phyloP scores from a whole-genome alignment of 202 grass and related monocot species.

The Dendrocalamus latiflorus region DNA sequence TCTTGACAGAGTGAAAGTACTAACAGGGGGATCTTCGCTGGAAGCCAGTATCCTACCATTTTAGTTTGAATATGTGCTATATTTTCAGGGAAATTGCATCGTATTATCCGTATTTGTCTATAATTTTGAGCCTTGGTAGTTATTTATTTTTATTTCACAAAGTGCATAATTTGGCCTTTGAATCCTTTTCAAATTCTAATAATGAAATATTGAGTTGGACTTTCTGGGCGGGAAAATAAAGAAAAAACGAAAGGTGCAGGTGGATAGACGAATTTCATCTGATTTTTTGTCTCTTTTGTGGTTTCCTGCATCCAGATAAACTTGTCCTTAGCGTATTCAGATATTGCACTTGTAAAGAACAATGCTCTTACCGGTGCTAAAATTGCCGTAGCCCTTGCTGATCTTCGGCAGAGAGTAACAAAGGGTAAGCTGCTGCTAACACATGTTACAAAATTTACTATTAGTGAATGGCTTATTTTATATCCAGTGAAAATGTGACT shows the following conservation, averaged over 20 bases:
- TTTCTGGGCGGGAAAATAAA: no score
- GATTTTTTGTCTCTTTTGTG: background rate
- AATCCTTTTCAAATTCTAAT: background rate
- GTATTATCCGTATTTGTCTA: background rate
- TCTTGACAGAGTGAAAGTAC: background rate
- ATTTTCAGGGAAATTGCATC: background rate
- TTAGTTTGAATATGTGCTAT: background rate
- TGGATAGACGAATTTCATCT: background rate
- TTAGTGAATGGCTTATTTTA: background rate
- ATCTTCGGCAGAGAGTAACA: slow-evolving; percentile 35
- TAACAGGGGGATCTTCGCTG: slow-evolving; percentile 71
- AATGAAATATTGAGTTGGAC: background rate
- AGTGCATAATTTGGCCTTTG: background rate
- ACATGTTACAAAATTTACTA: background rate
- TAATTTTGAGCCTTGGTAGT: background rate
- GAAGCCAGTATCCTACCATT: slow-evolving; percentile 79
- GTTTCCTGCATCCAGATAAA: background rate
- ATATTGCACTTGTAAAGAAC: slow-evolving; percentile 95
- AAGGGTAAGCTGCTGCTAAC: slow-evolving; percentile 40
- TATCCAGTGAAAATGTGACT: background rate
- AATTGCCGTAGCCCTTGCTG: slow-evolving; percentile 69
- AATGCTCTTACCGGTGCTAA: slow-evolving; percentile 79
- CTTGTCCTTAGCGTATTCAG: slow-evolving; percentile 54
- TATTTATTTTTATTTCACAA: background rate
- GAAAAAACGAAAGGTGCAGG: no score